Evolutionary conservation across 768 basidiomycete species (phyloP), one percentile per base, ranked within the genome.

Genomic region (Lactarius vividus): DNA sequence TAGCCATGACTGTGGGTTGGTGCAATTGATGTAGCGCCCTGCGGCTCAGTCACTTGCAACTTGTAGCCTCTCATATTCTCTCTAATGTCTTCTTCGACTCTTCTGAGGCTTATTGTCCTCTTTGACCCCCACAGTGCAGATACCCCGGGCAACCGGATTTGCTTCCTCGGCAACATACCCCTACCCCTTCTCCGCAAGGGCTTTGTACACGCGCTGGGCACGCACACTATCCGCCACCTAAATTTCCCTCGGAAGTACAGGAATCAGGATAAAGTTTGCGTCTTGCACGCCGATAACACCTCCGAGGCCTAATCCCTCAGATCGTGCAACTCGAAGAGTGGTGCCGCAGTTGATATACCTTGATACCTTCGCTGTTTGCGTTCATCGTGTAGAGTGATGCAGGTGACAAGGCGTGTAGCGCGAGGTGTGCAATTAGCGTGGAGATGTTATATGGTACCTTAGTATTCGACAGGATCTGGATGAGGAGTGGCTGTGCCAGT

Each of bases 391-490:
- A 65, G 15, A 97, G 70, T 3, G 91, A 88, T 16, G 76, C 72
- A 2, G 86, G 82, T 0, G 91, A 85, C 37, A 98, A 84, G 0
- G 96, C 94, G 9, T 89, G 80, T 18, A 87, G 75, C 0, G 94
- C 95, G 26, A 98, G 84, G 31, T 85, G 77, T 15, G 96, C 93
- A 7, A 94, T 94, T 0, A 94, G 95, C 0, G 89, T 84, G 18
- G 95, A 96, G 70, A 99, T 87, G 76, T 97, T 98, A 80, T 98
- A 99, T 0, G 97, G 97, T 0, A 96, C 97, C 75, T 99, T 99
- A 28, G 96, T 91, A 75, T 98, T 98, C 65, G 86, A 85, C 61
- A 98, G 85, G 68, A 98, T 83, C 72, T 94, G 96, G 54, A 98
- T 89, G 13, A 98, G 79, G 0, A 92, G 87, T 85, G 94, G 94